phyloP scores from a whole-genome alignment of 2,329 filamentous ascomycete species.

The Pyrenophora teres region DNA sequence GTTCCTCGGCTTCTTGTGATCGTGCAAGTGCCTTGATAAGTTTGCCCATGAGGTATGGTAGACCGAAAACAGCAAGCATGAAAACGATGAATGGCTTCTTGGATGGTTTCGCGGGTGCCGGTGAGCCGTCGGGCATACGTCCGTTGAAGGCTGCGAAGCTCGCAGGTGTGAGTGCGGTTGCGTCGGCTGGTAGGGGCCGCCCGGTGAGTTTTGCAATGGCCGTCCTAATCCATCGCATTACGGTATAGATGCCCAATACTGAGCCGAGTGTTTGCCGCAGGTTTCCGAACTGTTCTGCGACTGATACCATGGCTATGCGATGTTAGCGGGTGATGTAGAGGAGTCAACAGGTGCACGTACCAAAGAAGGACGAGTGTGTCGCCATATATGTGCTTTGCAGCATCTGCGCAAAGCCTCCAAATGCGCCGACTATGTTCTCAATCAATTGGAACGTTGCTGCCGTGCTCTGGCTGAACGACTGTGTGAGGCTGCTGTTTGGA shows the following conservation, averaged over 20 bases:
- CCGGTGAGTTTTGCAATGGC: slow-evolving; percentile 91
- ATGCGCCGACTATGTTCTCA: slow-evolving; percentile 93
- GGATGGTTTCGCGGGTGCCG: slow-evolving; percentile 72
- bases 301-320: slow-evolving; percentile 82
- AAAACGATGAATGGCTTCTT: slow-evolving; percentile 98
- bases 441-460: slow-evolving; percentile 98
- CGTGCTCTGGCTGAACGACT: slow-evolving; percentile 91
- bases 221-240: slow-evolving; percentile 93
- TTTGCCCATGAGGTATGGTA: slow-evolving; percentile 97
- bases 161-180: slow-evolving; percentile 82
- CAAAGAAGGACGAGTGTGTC: slow-evolving; percentile 97
- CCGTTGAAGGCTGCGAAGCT: slow-evolving; percentile 90
- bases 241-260: slow-evolving; percentile 90
- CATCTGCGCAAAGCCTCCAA: slow-evolving; percentile 98
- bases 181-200: slow-evolving; percentile 84
- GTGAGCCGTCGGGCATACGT: slow-evolving; percentile 68
- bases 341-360: slow-evolving; percentile 58
- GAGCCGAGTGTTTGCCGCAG: slow-evolving; percentile 91
- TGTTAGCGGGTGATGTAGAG: slow-evolving; percentile 16
- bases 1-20: slow-evolving; percentile 82
- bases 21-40: slow-evolving; percentile 84
- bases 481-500: slow-evolving; percentile 92
- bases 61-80: slow-evolving; percentile 87
- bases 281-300: slow-evolving; percentile 95
- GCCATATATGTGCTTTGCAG: slow-evolving; percentile 99